Base-by-base conservation (phyloP, 805 yeast genomes). In the Priceomyces melissophilus region DNA sequence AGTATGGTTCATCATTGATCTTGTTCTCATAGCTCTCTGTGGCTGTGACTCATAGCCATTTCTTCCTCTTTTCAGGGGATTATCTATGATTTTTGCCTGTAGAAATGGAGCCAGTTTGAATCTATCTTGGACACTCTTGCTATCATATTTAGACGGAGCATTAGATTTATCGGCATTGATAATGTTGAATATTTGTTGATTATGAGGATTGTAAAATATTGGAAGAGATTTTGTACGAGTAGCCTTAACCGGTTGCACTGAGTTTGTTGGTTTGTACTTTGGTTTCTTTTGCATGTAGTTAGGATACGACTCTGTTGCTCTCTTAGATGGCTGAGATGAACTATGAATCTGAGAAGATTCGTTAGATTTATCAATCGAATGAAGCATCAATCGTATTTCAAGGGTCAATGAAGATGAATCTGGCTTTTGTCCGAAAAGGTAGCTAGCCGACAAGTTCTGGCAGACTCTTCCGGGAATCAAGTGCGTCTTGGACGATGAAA, bases 401-500 rank as follows among this genome's bases (percentile, higher is more conserved):
- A 81, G 58, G 2, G 84, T 81, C 44, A 78, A 73, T 1, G 71
- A 58, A 10, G 75, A 60, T 6, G 48, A 30, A 49, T 58, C 52
- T 43, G 61, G 57, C 47, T 53, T 66, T 59, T 62, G 70, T 53
- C 66, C 66, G 52, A 61, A 61, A 13, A 61, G 46, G 35, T 55
- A 64, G 50, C 77, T 57, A 36, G 76, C 73, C 23, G 79, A 69
- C 39, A 81, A 67, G 52, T 75, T 80, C 41, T 77, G 78, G 49
- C 84, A 79, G 28, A 81, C 79, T 41, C 83, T 70, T 10, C 83
- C 77, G 4, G 82, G 69, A 4, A 72, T 64, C 25, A 65, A 46
- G 37, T 53, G 54, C 15, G 49, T 50, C 30, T 60, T 55, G 3
- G 61, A 39, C 27, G 60, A 46, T 20, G 52, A 33, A 13, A 67